Percentiles rank a stretch among this genome's conserved stretches.
Conservation (phyloP, 176 grass and related monocot genomes). For the Carex scoparia region DNA sequence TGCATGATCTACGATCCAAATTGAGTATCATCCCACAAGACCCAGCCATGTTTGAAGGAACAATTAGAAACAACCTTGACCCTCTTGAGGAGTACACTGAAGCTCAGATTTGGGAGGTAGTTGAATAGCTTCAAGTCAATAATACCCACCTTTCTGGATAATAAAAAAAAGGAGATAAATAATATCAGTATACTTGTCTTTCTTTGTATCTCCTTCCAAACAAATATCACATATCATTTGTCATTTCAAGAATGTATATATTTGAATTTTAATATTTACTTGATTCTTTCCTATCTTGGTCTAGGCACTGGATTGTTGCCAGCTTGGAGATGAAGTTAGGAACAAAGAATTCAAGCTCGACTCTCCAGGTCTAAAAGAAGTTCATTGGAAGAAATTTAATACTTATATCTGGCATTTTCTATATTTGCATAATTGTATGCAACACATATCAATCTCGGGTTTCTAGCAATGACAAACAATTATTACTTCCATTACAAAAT, state of each 20-base stretch:
- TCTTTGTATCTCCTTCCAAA: not conserved
- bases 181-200: not conserved
- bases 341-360: constrained; percentile 66
- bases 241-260: too few relatives aligned
- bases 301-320: constrained; percentile 63
- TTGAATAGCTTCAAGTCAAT: too few relatives aligned
- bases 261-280: too few relatives aligned
- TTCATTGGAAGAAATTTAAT: too few relatives aligned
- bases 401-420: too few relatives aligned
- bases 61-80: constrained; percentile 82
- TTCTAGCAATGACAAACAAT: too few relatives aligned
- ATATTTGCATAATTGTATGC: too few relatives aligned
- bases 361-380: constrained; percentile 21
- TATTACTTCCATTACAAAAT: too few relatives aligned
- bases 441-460: too few relatives aligned
- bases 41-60: constrained; percentile 88
- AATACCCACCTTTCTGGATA: too few relatives aligned
- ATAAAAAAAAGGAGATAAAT: too few relatives aligned
- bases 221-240: too few relatives aligned
- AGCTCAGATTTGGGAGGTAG: constrained; percentile 78
- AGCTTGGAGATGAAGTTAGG: constrained; percentile 72
- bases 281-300: not conserved
- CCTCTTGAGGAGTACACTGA: constrained; percentile 76
- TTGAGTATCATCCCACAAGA: constrained; percentile 95
- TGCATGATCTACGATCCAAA: constrained; percentile 81